Percentiles rank a stretch among this genome's conserved stretches.
phyloP scores from a whole-genome alignment of 495 filamentous ascomycete species.

The Trichoderma erinaceum region DNA sequence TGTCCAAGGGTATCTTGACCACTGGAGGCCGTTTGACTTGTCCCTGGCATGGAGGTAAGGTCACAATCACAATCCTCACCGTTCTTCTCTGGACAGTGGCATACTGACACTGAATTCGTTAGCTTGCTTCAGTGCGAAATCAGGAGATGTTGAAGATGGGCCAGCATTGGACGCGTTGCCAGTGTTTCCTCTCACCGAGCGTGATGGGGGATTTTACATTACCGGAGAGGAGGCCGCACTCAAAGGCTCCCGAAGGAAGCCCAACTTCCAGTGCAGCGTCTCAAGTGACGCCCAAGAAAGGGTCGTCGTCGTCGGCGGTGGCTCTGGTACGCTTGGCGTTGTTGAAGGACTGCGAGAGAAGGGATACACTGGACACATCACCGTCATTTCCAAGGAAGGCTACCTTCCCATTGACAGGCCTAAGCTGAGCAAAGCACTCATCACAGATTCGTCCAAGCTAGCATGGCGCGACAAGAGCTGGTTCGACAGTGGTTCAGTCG shows the following conservation, averaged over 20 bases:
- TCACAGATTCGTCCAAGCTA: constrained; percentile 74
- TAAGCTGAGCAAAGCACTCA: constrained; percentile 90
- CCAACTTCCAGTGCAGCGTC: constrained; percentile 61
- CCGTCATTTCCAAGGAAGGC: constrained; percentile 76
- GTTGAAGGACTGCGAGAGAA: constrained; percentile 75
- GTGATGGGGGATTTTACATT: constrained; percentile 77
- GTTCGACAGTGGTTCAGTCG: constrained; percentile 69
- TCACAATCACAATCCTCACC: constrained; percentile 21
- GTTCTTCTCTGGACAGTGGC: too few relatives aligned
- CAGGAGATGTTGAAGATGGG: constrained; percentile 93
- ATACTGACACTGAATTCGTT: constrained; percentile 11
- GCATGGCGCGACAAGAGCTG: constrained; percentile 67
- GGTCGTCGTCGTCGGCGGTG: constrained; percentile 82
- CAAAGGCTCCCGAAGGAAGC: constrained; percentile 64
- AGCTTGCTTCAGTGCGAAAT: constrained; percentile 87
- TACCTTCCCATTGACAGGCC: constrained; percentile 85
- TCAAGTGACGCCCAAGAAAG: constrained; percentile 50
- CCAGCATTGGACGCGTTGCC: constrained; percentile 78
- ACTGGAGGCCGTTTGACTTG: constrained; percentile 80
- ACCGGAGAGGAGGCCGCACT: constrained; percentile 73
- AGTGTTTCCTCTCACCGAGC: constrained; percentile 69
- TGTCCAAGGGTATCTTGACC: constrained; percentile 75
- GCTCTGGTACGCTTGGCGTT: constrained; percentile 72
- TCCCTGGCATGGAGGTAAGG: constrained; percentile 86
- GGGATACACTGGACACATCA: constrained; percentile 75